Evolutionary conservation across 169 alveolate species (phyloP).

Genomic region (Plasmodium sp.): DNA sequence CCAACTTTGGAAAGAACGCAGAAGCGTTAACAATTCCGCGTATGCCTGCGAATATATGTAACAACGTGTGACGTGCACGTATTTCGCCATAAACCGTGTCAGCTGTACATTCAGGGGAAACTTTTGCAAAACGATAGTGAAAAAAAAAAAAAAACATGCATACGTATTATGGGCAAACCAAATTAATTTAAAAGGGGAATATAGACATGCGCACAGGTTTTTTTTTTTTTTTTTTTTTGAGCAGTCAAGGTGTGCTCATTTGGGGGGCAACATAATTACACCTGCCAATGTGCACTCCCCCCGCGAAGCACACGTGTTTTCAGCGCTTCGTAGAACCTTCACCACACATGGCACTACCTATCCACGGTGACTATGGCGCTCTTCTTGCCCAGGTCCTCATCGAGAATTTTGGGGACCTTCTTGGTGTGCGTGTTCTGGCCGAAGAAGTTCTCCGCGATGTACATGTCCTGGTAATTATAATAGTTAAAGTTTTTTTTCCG

Average conservation of each 20-base stretch:
- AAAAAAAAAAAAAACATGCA: neutral
- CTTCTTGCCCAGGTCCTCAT: conserved; percentile 37
- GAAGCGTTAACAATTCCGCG: neutral
- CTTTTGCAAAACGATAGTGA: neutral
- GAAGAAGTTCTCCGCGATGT: conserved; percentile 28
- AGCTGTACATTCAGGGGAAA: neutral
- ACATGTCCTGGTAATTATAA: conserved; percentile 53
- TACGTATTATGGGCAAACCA: neutral
- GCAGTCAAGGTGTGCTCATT: neutral
- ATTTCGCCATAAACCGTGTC: too few relatives aligned
- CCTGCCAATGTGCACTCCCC: neutral
- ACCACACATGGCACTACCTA: neutral
- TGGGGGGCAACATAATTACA: neutral
- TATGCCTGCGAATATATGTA: neutral
- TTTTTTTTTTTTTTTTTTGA: neutral
- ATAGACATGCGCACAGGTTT: neutral
- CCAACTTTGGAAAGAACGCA: neutral
- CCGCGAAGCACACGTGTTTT: neutral
- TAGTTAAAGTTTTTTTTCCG: conserved; percentile 44
- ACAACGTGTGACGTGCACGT: neutral
- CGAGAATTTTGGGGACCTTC: conserved; percentile 43
- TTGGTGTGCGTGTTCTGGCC: conserved; percentile 60
- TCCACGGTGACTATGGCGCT: conserved; percentile 48
- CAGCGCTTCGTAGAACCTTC: too few relatives aligned
- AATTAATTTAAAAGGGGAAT: neutral